Base-by-base conservation (phyloP, 768 basidiomycete genomes). In the Leccinellum albellum region DNA sequence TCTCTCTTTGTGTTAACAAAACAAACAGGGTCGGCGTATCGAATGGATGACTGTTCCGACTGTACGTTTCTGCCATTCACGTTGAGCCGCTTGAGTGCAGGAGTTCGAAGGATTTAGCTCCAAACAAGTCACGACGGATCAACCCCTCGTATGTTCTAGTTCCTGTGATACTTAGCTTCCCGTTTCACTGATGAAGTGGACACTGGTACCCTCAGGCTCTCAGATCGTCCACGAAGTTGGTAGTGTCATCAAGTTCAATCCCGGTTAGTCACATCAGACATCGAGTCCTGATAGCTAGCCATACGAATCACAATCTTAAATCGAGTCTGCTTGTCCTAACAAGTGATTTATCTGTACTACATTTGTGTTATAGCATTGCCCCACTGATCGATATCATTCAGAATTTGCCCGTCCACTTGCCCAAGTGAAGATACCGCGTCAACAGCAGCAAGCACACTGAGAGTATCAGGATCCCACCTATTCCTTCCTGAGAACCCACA, bases 381-480 rank as follows among this genome's bases (percentile, higher is more conserved):
- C 40, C 40, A 42, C 29, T 21, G 21, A 49, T 31, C 24, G 3
- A 13, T 24, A n/a, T 50, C 45, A 20, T 29, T 67, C 67, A 81
- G 55, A 75, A 77, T 55, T 75, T 81, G 24, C 80, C 78, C 65
- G 65, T 65, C 40, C 78, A 47, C 49, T 65, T 70, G 20, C 73
- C 65, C 17, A 81, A 65, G 31, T 77, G 70, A 37, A 83, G 59
- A 32, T 76, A 64, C 17, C 79, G 72, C 6, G 78, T 70, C 32
- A 73, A 51, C 21, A 78, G 37, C 67, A 83, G 67, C 56, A 82
- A 53, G 28, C 66, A 55, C n/a, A 76, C 76, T 1, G 80, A 72
- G 10, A 79, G 55, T 35, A 83, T 50, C 21, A 82, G 67, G 37
- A 70, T 68, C 31, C 74, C 70, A 3, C 79, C 78, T 71, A 45